Base-by-base conservation (phyloP, 805 yeast species). In the Nakazawaea wyomingensis region DNA sequence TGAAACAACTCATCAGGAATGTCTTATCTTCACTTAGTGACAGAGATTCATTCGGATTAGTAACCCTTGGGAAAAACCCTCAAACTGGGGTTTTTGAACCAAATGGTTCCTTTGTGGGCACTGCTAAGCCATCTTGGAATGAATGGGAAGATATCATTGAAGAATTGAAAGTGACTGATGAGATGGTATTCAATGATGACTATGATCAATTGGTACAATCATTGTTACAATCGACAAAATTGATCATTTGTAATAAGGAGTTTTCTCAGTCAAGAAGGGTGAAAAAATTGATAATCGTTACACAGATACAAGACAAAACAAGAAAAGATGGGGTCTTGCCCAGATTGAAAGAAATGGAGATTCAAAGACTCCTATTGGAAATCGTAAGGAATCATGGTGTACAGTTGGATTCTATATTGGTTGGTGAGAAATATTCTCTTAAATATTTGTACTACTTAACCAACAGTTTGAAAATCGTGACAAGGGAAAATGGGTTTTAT, bases 131-230 rank as follows among this genome's bases (percentile, higher is more conserved):
- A 11, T 10, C 28, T 17, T 46, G 46, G 47, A 14, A 5, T 10
- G 46, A 32, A 8, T 46, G 49, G 49, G 37, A 29, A 3, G 44
- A 39, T 4, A 30, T 43, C 4, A 21, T 42, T 10, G 34, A 32
- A 9, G 41, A 39, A 3, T 22, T 46, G 9, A 29, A 22, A 14
- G 33, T 31, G 11, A 24, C 22, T 27, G 30, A 35, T 4, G 14
- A 24, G n/a, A 24, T 5, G 6, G 28, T 40, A 10, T 26, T 34
- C 20, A n/a, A 27, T 5, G 44, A 34, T 18, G 44, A 33, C 4
- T 40, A 34, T 21, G 38, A 26, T 8, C 27, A 27, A 14, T n/a
- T 40, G 6, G 5, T 11, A n/a, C 28, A 40, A 22, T n/a, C 18
- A 11, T 11, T 40, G 13, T 29, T 27, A 22, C 37, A 34, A 5